Base-by-base conservation (phyloP, 768 basidiomycete genomes). In the Tylopilus vinaceipallidus region DNA sequence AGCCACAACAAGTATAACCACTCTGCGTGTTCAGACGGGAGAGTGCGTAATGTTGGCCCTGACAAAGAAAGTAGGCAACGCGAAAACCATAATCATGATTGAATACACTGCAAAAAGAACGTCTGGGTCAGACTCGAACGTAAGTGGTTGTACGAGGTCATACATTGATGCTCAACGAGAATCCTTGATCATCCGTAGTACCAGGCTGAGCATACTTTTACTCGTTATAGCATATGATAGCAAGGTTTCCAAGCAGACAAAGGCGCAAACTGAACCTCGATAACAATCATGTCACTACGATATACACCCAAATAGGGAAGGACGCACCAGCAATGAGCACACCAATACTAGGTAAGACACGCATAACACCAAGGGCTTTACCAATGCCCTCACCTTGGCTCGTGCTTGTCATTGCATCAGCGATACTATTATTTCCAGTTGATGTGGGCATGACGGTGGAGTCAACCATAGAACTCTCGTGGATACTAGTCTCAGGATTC, bases 401-500 rank as follows among this genome's bases (percentile, higher is more conserved):
- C 12, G 52, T 57, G 14, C 47, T 38, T 1, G 45, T 52, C 30
- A 58, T 37, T 14, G 39, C 36, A 39, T 60, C 52, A 26, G 62
- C 58, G 20, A 62, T 55, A 14, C 72, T 73, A 37, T 65, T 66
- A 45, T 76, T 70, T 1, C 78, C 89, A 59, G 91, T 91, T 38
- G 80, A 81, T 11, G 80, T 84, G 42, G 78, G 76, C n/a, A 91
- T 66, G 2, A 76, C 75, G 5, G 67, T 54, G 1, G 76, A 71
- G 59, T 82, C 75, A n/a, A 87, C 67, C 0, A 78, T 82, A 2
- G 73, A 76, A 1, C 82, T 82, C 52, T 80, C 81, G 20, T 61
- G 38, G 2, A n/a, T 11, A 27, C 8, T 30, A 23, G 39, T 45
- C 14, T 6, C 6, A 62, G n/a, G 78, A 0, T 82, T 82, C 12